phyloP scores from a whole-genome alignment of 306 rosid species.

The Astragalus membranaceus region DNA sequence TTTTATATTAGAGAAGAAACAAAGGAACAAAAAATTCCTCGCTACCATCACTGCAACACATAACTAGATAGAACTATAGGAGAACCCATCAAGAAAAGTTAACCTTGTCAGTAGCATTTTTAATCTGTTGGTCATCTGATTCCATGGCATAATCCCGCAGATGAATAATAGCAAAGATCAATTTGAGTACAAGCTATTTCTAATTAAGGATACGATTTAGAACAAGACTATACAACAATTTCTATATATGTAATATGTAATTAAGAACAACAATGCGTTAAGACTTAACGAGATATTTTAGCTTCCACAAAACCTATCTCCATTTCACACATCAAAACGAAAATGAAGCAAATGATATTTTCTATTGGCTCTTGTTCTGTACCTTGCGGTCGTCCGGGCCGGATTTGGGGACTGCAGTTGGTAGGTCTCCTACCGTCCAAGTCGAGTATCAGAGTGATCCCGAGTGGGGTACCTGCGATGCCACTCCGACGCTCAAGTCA shows the following conservation, averaged over 20 bases:
- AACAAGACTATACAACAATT: background rate
- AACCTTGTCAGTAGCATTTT: slow-evolving; percentile 93
- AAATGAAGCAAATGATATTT: too few species aligned
- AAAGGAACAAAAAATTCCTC: background rate
- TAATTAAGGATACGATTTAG: background rate
- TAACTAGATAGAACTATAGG: slow-evolving; percentile 9
- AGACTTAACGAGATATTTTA: background rate
- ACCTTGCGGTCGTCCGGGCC: too few species aligned
- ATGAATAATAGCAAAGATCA: slow-evolving; percentile 4
- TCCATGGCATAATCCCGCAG: slow-evolving; percentile 95
- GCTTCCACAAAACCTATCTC: background rate
- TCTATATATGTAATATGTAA: background rate
- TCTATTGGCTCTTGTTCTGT: too few species aligned
- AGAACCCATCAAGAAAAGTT: slow-evolving; percentile 16
- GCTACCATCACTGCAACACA: background rate
- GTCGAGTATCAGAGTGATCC: too few species aligned
- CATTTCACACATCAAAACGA: background rate
- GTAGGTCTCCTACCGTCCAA: too few species aligned
- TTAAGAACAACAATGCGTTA: background rate
- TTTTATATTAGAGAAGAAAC: background rate
- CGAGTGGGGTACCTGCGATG: too few species aligned
- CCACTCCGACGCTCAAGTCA: too few species aligned
- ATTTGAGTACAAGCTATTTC: background rate
- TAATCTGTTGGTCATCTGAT: slow-evolving; percentile 88
- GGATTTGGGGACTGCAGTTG: too few species aligned